Base-by-base conservation (phyloP, 2,329 filamentous ascomycete species). In the Claviceps purpurea region DNA sequence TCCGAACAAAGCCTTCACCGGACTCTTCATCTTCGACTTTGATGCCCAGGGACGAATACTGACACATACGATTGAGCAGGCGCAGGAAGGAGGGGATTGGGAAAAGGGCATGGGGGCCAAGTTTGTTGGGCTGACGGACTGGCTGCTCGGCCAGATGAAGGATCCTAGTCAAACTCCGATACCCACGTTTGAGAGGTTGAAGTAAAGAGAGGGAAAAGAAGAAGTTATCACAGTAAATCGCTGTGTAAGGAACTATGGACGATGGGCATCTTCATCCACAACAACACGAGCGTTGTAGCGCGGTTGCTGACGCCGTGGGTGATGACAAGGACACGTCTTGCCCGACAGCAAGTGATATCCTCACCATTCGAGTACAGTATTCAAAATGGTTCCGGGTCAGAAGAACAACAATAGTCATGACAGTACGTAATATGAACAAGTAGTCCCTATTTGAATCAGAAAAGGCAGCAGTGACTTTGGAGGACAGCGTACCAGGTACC, bases 1-100 rank as follows among this genome's bases (percentile, higher is more conserved):
- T 52, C 77, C 79, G 49, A 78, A 79, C 55, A 84, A 87, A 61
- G 85, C 90, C 62, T 97, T 97, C 60, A 87, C 83, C 1, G 93
- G 93, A 0, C 69, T 97, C 11, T 98, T 97, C 68, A 84, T 95
- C 54, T 98, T 98, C 65, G 88, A 95, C 58, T 98, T 98, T 65
- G 93, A 97, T 63, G 76, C 81, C 47, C 79, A 95, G 60, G 93
- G 93, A 1, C 77, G 89, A 56, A 81, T 98, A 39, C 69, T 86
- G 47, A 89, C 81, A 59, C 93, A 97, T 67, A 95, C 88, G 0
- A 97, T 98, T 61, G 93, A 98, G 69, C 87, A 95, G 69, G 86
- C 87, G 1, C 86, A 96, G 61, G 84, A 93, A 61, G 83, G 84
- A 16, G 81, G 84, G 41, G 81, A 88, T 55, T 94, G 85, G 81